Conservation (phyloP, 73 alveolate genomes). For the Uronychia setigera region DNA sequence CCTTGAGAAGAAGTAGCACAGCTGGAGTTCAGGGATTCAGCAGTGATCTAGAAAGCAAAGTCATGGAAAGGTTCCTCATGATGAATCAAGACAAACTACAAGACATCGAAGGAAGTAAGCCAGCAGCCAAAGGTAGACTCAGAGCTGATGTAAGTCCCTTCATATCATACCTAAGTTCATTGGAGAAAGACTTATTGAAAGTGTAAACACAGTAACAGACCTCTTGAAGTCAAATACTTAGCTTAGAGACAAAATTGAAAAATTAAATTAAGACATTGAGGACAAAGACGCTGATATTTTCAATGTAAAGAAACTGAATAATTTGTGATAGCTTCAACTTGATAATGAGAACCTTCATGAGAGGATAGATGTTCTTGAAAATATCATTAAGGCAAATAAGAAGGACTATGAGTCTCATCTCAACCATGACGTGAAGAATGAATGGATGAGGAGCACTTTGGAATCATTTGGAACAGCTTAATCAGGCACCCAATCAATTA, state of each 20-base stretch:
- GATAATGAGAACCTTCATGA: constrained; percentile 60
- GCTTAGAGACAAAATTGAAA: constrained; percentile 2
- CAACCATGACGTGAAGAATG: neutral
- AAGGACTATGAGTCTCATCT: constrained; percentile 3
- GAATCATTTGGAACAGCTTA: constrained; percentile 36
- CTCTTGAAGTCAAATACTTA: constrained; percentile 1
- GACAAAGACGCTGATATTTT: constrained; percentile 27
- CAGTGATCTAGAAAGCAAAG: neutral
- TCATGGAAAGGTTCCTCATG: neutral
- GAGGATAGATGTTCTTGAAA: constrained; percentile 53
- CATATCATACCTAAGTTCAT: neutral
- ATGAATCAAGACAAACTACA: neutral
- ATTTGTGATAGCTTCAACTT: constrained; percentile 12
- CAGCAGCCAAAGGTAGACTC: neutral
- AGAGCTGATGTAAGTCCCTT: neutral
- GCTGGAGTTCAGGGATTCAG: neutral
- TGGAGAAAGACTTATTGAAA: neutral
- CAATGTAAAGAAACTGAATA: neutral
- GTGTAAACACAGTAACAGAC: neutral
- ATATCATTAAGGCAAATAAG: constrained; percentile 9
- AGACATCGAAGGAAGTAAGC: neutral
- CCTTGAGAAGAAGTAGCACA: neutral
- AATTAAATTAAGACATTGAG: neutral
- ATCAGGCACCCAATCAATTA: constrained; percentile 10
- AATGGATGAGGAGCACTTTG: constrained; percentile 17